These are phyloP conservation scores for Pythium grandisporangium DNA, from an alignment of 352 stramenopile species.

Conservation along the genomic window DNA sequence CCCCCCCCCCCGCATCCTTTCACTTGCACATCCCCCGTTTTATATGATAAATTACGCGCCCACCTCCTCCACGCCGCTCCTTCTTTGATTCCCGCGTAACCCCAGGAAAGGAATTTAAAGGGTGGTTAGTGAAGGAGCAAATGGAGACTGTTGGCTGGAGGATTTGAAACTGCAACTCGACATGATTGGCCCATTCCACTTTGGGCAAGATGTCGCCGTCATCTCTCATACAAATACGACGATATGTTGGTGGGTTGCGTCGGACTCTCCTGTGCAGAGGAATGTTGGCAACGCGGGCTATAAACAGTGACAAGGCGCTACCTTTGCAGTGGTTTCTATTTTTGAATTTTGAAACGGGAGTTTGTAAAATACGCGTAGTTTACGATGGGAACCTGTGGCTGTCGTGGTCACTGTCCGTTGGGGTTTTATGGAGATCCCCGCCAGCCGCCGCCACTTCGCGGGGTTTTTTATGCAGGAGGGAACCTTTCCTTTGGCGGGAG, in stretches of 20 bases:
- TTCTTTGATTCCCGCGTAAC: neutral
- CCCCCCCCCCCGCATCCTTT: neutral
- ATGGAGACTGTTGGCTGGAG: neutral
- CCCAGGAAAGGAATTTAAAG: neutral
- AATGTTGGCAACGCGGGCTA: no score
- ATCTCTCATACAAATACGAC: no score
- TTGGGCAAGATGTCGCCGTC: conserved; percentile 10
- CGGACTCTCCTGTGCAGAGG: no score
- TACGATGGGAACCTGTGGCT: conserved; percentile 10
- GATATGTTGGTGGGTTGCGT: no score
- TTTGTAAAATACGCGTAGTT: conserved; percentile 17
- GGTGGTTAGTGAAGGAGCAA: neutral
- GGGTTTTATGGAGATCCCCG: no score
- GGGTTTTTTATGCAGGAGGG: no score
- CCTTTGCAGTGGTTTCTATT: conserved; percentile 8
- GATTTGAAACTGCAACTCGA: conserved; percentile 1
- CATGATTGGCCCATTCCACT: conserved; percentile 1
- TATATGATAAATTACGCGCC: no score
- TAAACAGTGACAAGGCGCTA: conserved; percentile 9
- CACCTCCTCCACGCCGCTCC: conserved; percentile 1
- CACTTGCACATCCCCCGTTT: no score
- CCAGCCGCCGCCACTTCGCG: neutral
- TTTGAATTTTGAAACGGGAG: conserved; percentile 35
- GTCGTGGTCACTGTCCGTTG: conserved; percentile 3
- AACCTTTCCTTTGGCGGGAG: conserved; percentile 14